Conservation (phyloP, 352 stramenopile genomes). For the Pythium biforme region DNA sequence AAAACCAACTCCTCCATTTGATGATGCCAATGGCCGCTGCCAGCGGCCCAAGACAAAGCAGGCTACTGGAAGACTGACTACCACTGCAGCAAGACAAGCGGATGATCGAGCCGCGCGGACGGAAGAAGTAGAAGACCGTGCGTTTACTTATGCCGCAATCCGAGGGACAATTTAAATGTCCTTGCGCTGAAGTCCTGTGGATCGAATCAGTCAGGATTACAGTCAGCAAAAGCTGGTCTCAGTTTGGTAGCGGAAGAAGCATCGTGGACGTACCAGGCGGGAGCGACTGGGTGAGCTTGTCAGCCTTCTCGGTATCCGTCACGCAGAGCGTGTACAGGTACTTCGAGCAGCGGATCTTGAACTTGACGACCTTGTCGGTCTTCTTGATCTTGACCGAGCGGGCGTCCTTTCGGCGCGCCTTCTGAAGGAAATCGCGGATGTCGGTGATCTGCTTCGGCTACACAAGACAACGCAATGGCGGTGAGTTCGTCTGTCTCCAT, state of each 20-base stretch:
- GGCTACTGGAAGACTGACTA: conserved; percentile 14
- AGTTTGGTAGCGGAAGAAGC: too few species aligned
- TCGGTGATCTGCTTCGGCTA: conserved; percentile 99
- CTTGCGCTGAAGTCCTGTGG: conserved; percentile 88
- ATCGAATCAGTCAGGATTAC: neutral
- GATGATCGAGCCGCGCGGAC: conserved; percentile 25
- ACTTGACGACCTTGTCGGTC: conserved; percentile 97
- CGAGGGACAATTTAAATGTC: conserved; percentile 82
- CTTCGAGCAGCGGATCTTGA: conserved; percentile 99
- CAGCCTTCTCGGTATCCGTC: conserved; percentile 98
- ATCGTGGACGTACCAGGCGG: conserved; percentile 84
- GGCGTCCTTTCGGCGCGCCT: conserved; percentile 96
- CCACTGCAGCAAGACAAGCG: conserved; percentile 20
- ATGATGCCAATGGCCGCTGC: conserved; percentile 23
- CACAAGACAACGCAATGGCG: conserved; percentile 18
- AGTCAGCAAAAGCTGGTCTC: neutral
- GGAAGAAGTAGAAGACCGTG: conserved; percentile 75
- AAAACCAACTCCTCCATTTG: conserved; percentile 29
- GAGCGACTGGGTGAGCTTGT: conserved; percentile 99
- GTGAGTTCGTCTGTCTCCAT: conserved; percentile 1
- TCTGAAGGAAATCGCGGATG: conserved; percentile 99
- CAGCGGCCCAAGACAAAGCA: conserved; percentile 8
- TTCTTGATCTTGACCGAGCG: conserved; percentile 99
- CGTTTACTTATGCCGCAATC: conserved; percentile 71
- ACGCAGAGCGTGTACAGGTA: conserved; percentile 99